Evolutionary conservation across 169 alveolate species (phyloP).

Genomic region (Pseudocohnilembus persalinus): DNA sequence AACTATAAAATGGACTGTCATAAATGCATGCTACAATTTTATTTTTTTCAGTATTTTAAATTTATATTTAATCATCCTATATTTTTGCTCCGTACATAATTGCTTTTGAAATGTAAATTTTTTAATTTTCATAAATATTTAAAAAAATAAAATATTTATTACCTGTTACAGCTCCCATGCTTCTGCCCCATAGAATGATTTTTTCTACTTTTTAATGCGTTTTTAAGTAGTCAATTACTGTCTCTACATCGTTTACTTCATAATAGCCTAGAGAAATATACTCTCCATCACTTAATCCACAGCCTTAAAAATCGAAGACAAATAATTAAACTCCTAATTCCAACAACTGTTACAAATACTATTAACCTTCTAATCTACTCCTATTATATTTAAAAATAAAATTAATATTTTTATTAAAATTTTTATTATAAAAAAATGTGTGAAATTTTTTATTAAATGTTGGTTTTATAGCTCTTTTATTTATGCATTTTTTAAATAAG

Average conservation of each 20-base stretch:
- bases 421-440: too few relatives aligned
- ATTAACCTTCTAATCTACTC: neutral
- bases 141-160: neutral
- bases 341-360: neutral
- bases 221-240: constrained; percentile 61
- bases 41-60: neutral
- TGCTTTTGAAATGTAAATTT: neutral
- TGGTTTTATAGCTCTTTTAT: too few relatives aligned
- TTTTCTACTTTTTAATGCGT: constrained; percentile 45
- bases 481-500: too few relatives aligned
- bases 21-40: neutral
- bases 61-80: neutral
- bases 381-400: too few relatives aligned
- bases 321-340: constrained; percentile 12
- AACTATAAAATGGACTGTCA: constrained; percentile 21
- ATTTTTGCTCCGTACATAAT: neutral
- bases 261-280: constrained; percentile 79
- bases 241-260: constrained; percentile 69
- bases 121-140: neutral
- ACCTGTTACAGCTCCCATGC: constrained; percentile 79
- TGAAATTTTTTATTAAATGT: too few relatives aligned
- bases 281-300: constrained; percentile 83
- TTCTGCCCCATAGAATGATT: constrained; percentile 81
- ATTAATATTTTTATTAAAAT: too few relatives aligned
- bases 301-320: constrained; percentile 79